A percentile compares a stretch with the other conserved stretches of the same genome.
phyloP scores from a whole-genome alignment of 208 protist species.

The Phytomonas sp. region DNA sequence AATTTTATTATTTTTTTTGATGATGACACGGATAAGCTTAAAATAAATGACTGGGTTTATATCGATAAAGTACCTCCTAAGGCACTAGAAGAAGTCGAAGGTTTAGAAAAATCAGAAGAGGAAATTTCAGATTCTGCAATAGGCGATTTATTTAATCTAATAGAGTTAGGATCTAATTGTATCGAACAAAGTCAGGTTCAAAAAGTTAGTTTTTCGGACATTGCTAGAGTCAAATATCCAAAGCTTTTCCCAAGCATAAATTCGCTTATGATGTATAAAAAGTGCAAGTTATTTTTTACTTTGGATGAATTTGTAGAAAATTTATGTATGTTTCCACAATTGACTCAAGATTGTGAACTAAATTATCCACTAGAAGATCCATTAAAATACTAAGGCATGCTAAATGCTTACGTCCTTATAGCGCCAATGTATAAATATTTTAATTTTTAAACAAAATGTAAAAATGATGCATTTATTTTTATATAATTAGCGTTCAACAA shows the following conservation, averaged over 20 bases:
- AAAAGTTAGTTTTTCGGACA: conserved; percentile 43
- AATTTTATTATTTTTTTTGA: conserved; percentile 55
- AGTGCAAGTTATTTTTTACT: conserved; percentile 44
- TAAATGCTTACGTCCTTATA: conserved; percentile 14
- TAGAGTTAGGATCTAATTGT: conserved; percentile 28
- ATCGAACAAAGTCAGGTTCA: conserved; percentile 13
- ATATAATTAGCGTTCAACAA: conserved; percentile 18
- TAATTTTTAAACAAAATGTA: neutral
- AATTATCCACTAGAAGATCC: conserved; percentile 67
- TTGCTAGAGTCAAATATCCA: conserved; percentile 54
- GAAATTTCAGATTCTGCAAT: conserved; percentile 37
- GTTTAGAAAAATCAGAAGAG: conserved; percentile 31
- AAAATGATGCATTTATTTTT: neutral
- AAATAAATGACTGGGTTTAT: conserved; percentile 17
- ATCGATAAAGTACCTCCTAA: conserved; percentile 53
- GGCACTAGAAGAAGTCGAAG: conserved; percentile 12
- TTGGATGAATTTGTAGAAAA: conserved; percentile 51
- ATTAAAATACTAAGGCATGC: conserved; percentile 55
- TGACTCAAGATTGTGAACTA: conserved; percentile 57
- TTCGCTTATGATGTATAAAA: conserved; percentile 37
- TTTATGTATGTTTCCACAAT: conserved; percentile 42
- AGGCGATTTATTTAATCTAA: conserved; percentile 36
- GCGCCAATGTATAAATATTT: neutral
- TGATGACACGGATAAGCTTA: conserved; percentile 37
- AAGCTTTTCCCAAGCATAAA: conserved; percentile 58